Conservation (phyloP, 228 moss, liverwort and hornwort species). For the Sphagnum magellanicum region DNA sequence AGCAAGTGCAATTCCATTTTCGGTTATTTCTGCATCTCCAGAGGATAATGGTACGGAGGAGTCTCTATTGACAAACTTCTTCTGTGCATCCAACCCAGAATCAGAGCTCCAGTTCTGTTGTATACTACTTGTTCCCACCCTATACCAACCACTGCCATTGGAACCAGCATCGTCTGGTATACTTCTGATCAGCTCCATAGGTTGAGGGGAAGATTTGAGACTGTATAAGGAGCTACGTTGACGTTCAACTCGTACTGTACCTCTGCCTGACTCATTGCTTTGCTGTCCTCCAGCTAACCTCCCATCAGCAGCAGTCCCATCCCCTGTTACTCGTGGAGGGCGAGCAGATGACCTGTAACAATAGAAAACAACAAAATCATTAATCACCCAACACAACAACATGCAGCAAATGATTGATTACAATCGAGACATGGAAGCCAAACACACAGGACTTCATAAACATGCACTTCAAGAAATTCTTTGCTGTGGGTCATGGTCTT, state of each 20-base stretch:
- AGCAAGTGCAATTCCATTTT: not conserved
- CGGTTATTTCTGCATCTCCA: too few relatives aligned
- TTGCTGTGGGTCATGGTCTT: not conserved
- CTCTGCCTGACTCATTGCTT: too few relatives aligned
- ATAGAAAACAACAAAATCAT: too few relatives aligned
- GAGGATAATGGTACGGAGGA: not conserved
- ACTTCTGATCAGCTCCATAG: slow-evolving; percentile 5
- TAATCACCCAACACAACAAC: not conserved
- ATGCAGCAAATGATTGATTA: not conserved
- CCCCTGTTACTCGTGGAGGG: slow-evolving; percentile 27
- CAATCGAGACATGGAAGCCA: too few relatives aligned
- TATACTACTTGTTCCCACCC: not conserved
- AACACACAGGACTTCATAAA: too few relatives aligned
- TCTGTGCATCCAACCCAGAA: not conserved
- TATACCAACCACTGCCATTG: not conserved
- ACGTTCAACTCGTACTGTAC: slow-evolving; percentile 5
- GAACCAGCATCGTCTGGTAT: not conserved
- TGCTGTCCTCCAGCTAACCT: not conserved
- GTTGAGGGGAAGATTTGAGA: not conserved
- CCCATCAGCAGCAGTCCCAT: not conserved
- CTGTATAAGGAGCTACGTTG: slow-evolving; percentile 13
- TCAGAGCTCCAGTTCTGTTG: not conserved
- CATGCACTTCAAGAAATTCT: not conserved
- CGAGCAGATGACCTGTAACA: slow-evolving; percentile 35
- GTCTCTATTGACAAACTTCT: not conserved